These are phyloP conservation scores for Rhodotorula graminis DNA, from an alignment of 768 basidiomycete genomes.

Conservation along the genomic window DNA sequence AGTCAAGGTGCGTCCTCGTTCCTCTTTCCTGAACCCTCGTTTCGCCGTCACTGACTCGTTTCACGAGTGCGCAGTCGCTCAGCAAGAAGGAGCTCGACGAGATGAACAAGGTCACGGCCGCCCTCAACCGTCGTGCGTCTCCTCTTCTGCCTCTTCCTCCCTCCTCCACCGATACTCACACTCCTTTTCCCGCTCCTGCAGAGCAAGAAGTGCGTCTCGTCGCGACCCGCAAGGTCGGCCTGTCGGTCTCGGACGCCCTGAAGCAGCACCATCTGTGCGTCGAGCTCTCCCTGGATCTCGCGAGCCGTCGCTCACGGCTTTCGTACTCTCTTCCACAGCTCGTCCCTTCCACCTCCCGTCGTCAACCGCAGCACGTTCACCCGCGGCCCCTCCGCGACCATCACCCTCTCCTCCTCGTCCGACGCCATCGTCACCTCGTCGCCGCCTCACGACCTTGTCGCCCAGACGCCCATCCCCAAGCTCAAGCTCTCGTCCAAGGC, in stretches of 20 bases:
- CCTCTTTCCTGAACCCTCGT: no score
- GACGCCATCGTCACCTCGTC: slow-evolving; percentile 9
- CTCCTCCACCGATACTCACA: not conserved
- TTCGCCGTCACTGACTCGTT: no score
- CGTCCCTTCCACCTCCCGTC: not conserved
- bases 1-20: not conserved
- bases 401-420: slow-evolving; percentile 6
- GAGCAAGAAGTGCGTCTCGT: slow-evolving; percentile 11
- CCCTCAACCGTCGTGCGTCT: slow-evolving; percentile 15
- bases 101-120: slow-evolving; percentile 24
- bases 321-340: not conserved
- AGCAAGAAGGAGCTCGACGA: slow-evolving; percentile 25
- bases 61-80: not conserved
- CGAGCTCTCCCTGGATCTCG: not conserved
- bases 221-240: not conserved
- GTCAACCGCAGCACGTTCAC: not conserved
- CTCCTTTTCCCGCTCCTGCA: not conserved
- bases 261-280: not conserved
- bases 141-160: not conserved
- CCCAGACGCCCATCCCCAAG: not conserved
- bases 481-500: not conserved
- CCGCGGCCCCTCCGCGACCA: not conserved
- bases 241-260: not conserved
- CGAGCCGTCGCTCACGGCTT: not conserved
- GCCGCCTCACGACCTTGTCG: not conserved